Percentiles rank a stretch among this genome's conserved stretches.
These are phyloP conservation scores for Lodderomyces metapsilosis DNA, from an alignment of 1,139 yeast genomes.

Conservation along the genomic window DNA sequence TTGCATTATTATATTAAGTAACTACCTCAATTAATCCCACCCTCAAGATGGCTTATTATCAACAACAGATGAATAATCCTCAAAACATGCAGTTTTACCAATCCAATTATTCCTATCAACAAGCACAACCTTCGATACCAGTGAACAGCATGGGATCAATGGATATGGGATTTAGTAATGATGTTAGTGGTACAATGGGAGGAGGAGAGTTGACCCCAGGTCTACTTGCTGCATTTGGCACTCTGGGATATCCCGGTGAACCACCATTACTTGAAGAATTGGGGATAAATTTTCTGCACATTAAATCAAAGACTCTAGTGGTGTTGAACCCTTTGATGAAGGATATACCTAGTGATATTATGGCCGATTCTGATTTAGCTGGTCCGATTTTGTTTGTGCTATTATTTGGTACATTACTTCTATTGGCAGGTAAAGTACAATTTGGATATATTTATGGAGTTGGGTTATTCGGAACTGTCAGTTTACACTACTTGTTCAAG, in stretches of 20 bases:
- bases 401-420: slow-evolving; percentile 78
- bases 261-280: slow-evolving; percentile 89
- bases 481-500: slow-evolving; percentile 80
- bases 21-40: too few species aligned
- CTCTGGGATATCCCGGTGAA: slow-evolving; percentile 91
- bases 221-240: slow-evolving; percentile 85
- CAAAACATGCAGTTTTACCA: slow-evolving; percentile 48
- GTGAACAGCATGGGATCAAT: slow-evolving; percentile 29
- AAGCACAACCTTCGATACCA: slow-evolving; percentile 16
- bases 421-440: slow-evolving; percentile 89
- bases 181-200: slow-evolving; percentile 51
- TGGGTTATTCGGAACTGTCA: slow-evolving; percentile 85
- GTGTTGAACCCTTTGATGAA: slow-evolving; percentile 77
- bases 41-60: slow-evolving; percentile 44
- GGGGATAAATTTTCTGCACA: slow-evolving; percentile 90
- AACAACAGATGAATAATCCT: slow-evolving; percentile 34
- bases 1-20: too few species aligned
- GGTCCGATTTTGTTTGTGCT: slow-evolving; percentile 93
- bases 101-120: slow-evolving; percentile 37
- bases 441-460: slow-evolving; percentile 97
- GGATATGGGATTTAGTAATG: slow-evolving; percentile 41
- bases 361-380: slow-evolving; percentile 90
- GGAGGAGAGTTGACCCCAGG: slow-evolving; percentile 68
- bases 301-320: slow-evolving; percentile 78
- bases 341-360: slow-evolving; percentile 64